Evolutionary conservation across 2,329 filamentous ascomycete species (phyloP).

Genomic region (Elsinoe arachidis): DNA sequence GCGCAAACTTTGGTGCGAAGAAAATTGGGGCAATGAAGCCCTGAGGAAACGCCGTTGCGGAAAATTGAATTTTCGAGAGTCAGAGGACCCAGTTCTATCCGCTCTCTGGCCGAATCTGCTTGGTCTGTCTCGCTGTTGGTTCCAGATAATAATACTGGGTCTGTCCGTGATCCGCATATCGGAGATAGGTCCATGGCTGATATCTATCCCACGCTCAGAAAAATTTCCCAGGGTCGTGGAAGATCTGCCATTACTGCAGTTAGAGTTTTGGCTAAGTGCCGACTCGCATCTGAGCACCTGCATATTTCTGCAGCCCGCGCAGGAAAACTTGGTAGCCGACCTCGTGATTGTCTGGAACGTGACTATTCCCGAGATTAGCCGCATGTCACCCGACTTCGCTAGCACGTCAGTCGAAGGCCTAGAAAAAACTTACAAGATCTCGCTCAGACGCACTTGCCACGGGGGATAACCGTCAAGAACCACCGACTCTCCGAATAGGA

Average conservation of each 20-base stretch:
- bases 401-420: background rate
- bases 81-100: background rate
- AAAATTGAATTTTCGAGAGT: background rate
- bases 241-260: background rate
- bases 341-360: constrained; percentile 61
- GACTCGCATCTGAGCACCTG: constrained; percentile 79
- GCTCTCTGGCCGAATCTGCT: background rate
- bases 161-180: background rate
- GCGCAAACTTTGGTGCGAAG: background rate
- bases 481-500: constrained; percentile 77
- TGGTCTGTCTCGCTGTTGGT: background rate
- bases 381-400: constrained; percentile 7
- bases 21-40: constrained; percentile 2
- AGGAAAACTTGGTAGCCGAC: constrained; percentile 95
- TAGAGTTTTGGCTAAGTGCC: constrained; percentile 43
- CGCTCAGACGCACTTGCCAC: constrained; percentile 89
- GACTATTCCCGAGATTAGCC: constrained; percentile 22
- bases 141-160: constrained; percentile 3
- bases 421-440: constrained; percentile 63
- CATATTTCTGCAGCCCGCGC: constrained; percentile 71
- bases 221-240: background rate
- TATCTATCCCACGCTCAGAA: background rate
- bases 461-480: constrained; percentile 87
- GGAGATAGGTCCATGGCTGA: background rate
- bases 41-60: constrained; percentile 4